Percentiles rank a stretch among this genome's conserved stretches.
Evolutionary conservation across 2,329 filamentous ascomycete genomes (phyloP).

Genomic region (Cladosporium oxysporum): DNA sequence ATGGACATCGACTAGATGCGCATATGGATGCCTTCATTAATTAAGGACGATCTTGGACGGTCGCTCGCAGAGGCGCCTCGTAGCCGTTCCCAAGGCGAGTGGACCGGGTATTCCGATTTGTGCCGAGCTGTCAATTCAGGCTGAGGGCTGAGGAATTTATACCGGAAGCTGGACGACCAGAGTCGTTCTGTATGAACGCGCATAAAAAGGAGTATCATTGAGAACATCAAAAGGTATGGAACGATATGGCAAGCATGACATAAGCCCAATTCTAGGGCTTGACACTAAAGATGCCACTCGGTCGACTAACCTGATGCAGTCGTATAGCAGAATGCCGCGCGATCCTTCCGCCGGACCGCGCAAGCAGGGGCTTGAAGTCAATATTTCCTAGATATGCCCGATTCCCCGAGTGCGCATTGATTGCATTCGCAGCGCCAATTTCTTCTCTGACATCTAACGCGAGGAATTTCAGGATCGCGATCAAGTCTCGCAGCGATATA

Average conservation of each 20-base stretch:
- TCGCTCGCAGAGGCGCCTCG: not conserved
- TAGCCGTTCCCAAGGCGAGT: not conserved
- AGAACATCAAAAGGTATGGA: not conserved
- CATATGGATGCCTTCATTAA: not conserved
- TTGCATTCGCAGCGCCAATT: not conserved
- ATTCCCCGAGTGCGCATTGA: not conserved
- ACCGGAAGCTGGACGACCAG: not conserved
- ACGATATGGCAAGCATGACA: not conserved
- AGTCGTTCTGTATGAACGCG: not conserved
- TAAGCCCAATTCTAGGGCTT: not conserved
- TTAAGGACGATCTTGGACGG: not conserved
- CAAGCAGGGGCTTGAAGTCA: not conserved
- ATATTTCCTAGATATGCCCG: not conserved
- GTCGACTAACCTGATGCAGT: conserved; percentile 1
- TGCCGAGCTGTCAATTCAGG: not conserved
- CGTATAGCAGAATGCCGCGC: conserved; percentile 1
- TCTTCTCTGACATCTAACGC: not conserved
- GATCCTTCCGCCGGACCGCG: conserved; percentile 1
- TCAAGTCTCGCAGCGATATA: not conserved
- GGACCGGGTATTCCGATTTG: not conserved
- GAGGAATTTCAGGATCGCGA: not conserved
- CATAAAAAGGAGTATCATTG: not conserved
- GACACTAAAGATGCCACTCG: not conserved
- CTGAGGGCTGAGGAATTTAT: not conserved
- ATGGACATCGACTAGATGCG: not conserved